Evolutionary conservation across 768 basidiomycete species (phyloP).

Genomic region (Hypholoma fasciculare): DNA sequence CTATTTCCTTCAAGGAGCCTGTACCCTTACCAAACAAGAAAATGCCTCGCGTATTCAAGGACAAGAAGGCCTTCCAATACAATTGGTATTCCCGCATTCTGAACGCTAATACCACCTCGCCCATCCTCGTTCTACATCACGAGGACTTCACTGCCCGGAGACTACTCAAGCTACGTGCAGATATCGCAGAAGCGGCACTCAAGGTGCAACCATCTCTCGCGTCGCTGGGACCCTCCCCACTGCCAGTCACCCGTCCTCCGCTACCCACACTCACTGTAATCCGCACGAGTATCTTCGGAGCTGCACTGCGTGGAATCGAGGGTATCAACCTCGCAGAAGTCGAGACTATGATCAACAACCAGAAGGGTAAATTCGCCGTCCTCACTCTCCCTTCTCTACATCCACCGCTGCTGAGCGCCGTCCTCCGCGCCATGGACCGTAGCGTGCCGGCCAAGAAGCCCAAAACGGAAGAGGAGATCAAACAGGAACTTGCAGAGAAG

Average conservation of each 20-base stretch:
- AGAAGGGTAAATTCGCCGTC: constrained; percentile 63
- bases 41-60: constrained; percentile 67
- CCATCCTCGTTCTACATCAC: constrained; percentile 80
- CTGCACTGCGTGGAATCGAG: constrained; percentile 63
- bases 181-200: constrained; percentile 58
- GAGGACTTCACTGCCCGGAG: constrained; percentile 70
- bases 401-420: constrained; percentile 68
- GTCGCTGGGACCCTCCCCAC: constrained; percentile 28
- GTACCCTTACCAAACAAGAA: constrained; percentile 52
- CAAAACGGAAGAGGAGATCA: constrained; percentile 52
- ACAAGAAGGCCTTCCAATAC: constrained; percentile 81
- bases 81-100: constrained; percentile 78
- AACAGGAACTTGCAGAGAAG: constrained; percentile 48
- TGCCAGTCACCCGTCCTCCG: constrained; percentile 23
- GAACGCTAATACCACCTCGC: constrained; percentile 49
- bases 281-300: constrained; percentile 79
- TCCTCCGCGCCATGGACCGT: constrained; percentile 68
- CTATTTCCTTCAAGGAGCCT: constrained; percentile 51
- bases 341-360: constrained; percentile 52
- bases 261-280: constrained; percentile 66
- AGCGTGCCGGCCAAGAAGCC: constrained; percentile 60
- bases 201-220: constrained; percentile 41
- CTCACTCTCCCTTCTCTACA: constrained; percentile 66
- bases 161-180: constrained; percentile 66
- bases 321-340: constrained; percentile 49